phyloP scores from a whole-genome alignment of 768 basidiomycete genomes.

The Pleurotus tuber-regium region DNA sequence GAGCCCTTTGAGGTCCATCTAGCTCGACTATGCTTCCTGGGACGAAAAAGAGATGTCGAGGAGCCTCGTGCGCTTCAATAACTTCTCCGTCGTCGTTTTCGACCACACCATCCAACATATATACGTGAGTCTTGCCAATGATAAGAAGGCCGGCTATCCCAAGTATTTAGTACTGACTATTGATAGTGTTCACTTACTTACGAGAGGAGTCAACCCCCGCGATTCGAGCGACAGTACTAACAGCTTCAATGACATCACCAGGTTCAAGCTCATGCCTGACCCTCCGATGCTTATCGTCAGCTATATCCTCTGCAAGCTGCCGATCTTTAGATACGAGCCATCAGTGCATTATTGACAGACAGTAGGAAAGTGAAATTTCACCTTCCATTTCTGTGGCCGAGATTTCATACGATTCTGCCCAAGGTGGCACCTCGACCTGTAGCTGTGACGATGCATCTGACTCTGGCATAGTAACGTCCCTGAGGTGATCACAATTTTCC shows the following conservation, averaged over 20 bases:
- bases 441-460: constrained; percentile 46
- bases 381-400: constrained; percentile 63
- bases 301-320: constrained; percentile 70
- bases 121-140: constrained; percentile 79
- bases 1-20: constrained; percentile 75
- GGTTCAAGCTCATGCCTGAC: constrained; percentile 86
- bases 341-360: too few species aligned
- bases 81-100: constrained; percentile 87
- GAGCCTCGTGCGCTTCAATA: constrained; percentile 84
- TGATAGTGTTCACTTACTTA: constrained; percentile 33
- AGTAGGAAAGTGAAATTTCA: constrained; percentile 25
- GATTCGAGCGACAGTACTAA: constrained; percentile 83
- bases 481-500: constrained; percentile 38
- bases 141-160: constrained; percentile 80
- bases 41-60: constrained; percentile 75
- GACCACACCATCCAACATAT: constrained; percentile 88
- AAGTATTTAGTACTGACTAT: not conserved
- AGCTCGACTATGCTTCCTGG: constrained; percentile 83
- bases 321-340: constrained; percentile 48
- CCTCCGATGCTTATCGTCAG: constrained; percentile 86
- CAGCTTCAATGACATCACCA: constrained; percentile 86
- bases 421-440: constrained; percentile 65
- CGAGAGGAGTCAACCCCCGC: constrained; percentile 92
- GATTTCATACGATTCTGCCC: constrained; percentile 72
- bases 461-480: constrained; percentile 51